Percentiles rank a stretch among this genome's conserved stretches.
Conservation (phyloP, 2,329 filamentous ascomycete genomes). For the Hypoxylon sp. region DNA sequence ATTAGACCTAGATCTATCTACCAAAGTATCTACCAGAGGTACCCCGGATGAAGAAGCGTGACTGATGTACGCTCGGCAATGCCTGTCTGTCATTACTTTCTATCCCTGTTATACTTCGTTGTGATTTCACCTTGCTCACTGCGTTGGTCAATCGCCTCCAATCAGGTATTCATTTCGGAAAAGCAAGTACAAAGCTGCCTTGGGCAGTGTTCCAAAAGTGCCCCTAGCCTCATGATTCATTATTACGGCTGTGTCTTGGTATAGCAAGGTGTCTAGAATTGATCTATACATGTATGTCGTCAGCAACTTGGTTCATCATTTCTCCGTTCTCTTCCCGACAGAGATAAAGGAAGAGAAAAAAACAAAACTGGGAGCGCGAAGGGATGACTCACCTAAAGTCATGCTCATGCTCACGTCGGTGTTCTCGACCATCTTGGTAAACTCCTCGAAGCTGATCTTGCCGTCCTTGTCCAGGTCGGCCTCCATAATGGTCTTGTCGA, state of each 20-base stretch:
- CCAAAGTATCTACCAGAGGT: too few relatives aligned
- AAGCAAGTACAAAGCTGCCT: background rate
- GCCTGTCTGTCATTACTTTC: background rate
- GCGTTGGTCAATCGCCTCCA: background rate
- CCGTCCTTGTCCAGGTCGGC: constrained; percentile 94
- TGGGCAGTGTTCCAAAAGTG: constrained; percentile 13
- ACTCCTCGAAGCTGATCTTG: constrained; percentile 99
- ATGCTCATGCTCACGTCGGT: constrained; percentile 81
- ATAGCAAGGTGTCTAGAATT: constrained; percentile 42
- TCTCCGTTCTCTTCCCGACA: too few relatives aligned
- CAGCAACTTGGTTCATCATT: constrained; percentile 17
- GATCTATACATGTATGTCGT: constrained; percentile 33
- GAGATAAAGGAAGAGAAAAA: background rate
- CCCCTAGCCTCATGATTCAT: constrained; percentile 38
- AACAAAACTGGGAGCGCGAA: constrained; percentile 4
- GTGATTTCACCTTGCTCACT: background rate
- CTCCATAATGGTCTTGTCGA: constrained; percentile 99
- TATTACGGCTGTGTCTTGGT: constrained; percentile 29
- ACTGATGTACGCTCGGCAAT: background rate
- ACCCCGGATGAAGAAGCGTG: background rate
- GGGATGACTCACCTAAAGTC: constrained; percentile 68
- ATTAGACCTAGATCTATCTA: background rate
- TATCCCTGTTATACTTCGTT: background rate
- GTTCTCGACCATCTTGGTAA: constrained; percentile 98
- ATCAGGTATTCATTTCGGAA: background rate